Conservation (phyloP, 1,139 yeast species). For the Hemisphaericaspora xylanilytica region DNA sequence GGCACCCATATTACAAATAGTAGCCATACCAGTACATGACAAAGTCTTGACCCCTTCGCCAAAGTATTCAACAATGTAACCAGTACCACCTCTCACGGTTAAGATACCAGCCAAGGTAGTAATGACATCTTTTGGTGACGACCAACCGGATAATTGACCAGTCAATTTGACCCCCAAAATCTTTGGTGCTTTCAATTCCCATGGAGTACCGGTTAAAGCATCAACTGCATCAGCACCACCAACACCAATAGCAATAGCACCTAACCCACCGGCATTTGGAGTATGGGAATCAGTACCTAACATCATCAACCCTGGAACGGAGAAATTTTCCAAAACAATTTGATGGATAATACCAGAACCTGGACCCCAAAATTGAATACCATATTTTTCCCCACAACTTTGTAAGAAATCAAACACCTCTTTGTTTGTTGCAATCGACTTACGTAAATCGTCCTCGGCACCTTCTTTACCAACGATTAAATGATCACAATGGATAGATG, state of each 20-base stretch:
- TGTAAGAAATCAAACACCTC: conserved; percentile 93
- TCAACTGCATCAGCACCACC: conserved; percentile 99
- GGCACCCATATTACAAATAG: conserved; percentile 99
- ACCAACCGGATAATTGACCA: conserved; percentile 86
- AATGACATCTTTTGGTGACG: conserved; percentile 94
- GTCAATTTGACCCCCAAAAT: conserved; percentile 87
- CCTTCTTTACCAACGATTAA: conserved; percentile 95
- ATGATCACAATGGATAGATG: conserved; percentile 95
- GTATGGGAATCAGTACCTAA: conserved; percentile 97
- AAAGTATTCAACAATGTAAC: conserved; percentile 89
- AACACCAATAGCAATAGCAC: conserved; percentile 96
- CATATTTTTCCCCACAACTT: conserved; percentile 88
- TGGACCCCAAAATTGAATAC: conserved; percentile 98
- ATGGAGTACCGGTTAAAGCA: conserved; percentile 94
- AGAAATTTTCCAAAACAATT: conserved; percentile 90
- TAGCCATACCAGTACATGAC: conserved; percentile 98
- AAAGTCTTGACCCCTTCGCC: conserved; percentile 88
- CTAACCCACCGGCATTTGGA: conserved; percentile 97
- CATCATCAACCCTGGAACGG: conserved; percentile 95
- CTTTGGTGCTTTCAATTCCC: conserved; percentile 98
- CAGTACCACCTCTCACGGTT: conserved; percentile 98
- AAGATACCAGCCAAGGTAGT: conserved; percentile 83
- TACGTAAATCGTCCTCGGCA: conserved; percentile 70
- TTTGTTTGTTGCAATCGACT: conserved; percentile 78
- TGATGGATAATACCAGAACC: conserved; percentile 99